A percentile compares a stretch with the other conserved stretches of the same genome.
phyloP scores from a whole-genome alignment of 306 rosid genomes.

The Fragaria ananassa region DNA sequence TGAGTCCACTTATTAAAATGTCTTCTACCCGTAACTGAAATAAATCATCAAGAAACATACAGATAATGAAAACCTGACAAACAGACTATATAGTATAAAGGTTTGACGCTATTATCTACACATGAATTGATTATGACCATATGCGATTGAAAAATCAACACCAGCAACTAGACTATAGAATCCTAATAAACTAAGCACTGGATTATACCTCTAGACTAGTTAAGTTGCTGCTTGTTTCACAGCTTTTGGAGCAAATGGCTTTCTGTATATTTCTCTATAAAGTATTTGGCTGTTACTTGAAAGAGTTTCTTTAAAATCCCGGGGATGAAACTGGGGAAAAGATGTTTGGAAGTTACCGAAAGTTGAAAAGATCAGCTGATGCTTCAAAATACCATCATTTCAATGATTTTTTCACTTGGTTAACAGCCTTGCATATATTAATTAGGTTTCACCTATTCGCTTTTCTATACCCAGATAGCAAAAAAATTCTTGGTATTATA shows the following conservation, averaged over 20 bases:
- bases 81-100: not conserved
- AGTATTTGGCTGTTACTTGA: not conserved
- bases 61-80: not conserved
- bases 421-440: not conserved
- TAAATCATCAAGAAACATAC: slow-evolving; percentile 13
- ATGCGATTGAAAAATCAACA: not conserved
- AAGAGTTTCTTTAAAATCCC: not conserved
- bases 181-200: not conserved
- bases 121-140: not conserved
- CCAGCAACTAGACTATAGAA: not conserved
- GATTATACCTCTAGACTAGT: not conserved
- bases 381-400: not conserved
- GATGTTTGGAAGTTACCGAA: not conserved
- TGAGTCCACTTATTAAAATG: slow-evolving; percentile 64
- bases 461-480: not conserved
- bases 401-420: not conserved
- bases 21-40: slow-evolving; percentile 73
- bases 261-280: not conserved
- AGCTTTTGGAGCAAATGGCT: not conserved
- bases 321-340: not conserved
- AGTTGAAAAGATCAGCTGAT: not conserved
- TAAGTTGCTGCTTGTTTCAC: not conserved
- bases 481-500: not conserved
- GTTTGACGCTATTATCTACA: not conserved
- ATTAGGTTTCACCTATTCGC: not conserved